A percentile compares a stretch with the other conserved stretches of the same genome.
Conservation (phyloP, 768 basidiomycete species). For the Tubosaeta sp. region DNA sequence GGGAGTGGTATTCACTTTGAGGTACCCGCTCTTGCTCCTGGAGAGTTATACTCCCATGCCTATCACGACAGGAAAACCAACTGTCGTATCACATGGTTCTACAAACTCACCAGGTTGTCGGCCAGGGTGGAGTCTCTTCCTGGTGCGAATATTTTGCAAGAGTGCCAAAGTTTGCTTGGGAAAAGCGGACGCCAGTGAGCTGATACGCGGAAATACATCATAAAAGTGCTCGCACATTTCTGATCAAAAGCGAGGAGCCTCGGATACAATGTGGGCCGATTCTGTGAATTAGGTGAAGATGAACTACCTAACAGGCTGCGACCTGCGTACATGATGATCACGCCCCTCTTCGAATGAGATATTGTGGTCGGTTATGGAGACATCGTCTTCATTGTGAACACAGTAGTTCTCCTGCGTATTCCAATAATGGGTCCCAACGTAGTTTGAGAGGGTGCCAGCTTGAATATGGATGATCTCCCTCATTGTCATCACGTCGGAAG, state of each 20-base stretch:
- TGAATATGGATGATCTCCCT: conserved; percentile 78
- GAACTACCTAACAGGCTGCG: background rate
- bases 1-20: conserved; percentile 52
- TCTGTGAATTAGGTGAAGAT: conserved; percentile 8
- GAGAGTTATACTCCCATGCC: conserved; percentile 48
- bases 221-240: conserved; percentile 42
- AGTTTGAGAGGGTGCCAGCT: conserved; percentile 64
- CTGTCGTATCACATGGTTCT: background rate
- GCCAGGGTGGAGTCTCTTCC: conserved; percentile 19
- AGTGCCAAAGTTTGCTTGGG: conserved; percentile 62
- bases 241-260: conserved; percentile 64
- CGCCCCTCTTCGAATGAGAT: conserved; percentile 66
- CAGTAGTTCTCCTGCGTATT: conserved; percentile 75
- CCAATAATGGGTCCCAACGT: conserved; percentile 76
- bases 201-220: background rate
- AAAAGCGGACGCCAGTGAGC: conserved; percentile 10
- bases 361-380: conserved; percentile 44
- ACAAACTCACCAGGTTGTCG: conserved; percentile 18
- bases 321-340: conserved; percentile 42
- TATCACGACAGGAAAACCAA: conserved; percentile 20
- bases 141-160: conserved; percentile 41
- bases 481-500: conserved; percentile 39
- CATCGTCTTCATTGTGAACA: conserved; percentile 42
- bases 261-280: conserved; percentile 50
- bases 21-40: conserved; percentile 51